These are phyloP conservation scores for Ophiostoma sp. DNA, from an alignment of 2,329 filamentous ascomycete genomes.

Conservation along the genomic window DNA sequence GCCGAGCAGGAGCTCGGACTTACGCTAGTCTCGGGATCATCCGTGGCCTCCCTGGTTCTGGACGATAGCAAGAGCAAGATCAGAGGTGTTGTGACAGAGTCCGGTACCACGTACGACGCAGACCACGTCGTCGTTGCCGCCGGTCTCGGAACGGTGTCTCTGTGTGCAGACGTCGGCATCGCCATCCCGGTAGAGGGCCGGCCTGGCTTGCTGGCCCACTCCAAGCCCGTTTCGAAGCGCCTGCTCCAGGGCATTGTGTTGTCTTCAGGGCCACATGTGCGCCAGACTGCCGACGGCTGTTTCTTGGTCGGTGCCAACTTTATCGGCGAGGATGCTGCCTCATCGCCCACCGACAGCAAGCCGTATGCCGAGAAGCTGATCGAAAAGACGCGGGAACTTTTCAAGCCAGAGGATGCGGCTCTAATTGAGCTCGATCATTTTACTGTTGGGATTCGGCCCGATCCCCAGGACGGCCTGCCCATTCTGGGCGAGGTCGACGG, in stretches of 20 bases:
- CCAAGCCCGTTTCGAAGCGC: conserved; percentile 28
- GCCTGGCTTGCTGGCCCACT: conserved; percentile 33
- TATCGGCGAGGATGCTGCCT: conserved; percentile 25
- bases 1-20: background rate
- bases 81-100: conserved; percentile 27
- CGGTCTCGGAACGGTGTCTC: conserved; percentile 31
- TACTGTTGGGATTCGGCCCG: conserved; percentile 32
- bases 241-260: conserved; percentile 30
- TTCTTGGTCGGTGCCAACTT: conserved; percentile 30
- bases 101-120: conserved; percentile 25
- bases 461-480: conserved; percentile 31
- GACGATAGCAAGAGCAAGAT: conserved; percentile 20
- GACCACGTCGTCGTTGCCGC: conserved; percentile 34
- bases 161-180: conserved; percentile 30
- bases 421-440: conserved; percentile 32
- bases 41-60: conserved; percentile 21
- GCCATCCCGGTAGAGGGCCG: conserved; percentile 29
- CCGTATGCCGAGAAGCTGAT: conserved; percentile 29
- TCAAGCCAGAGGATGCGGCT: conserved; percentile 20
- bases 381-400: conserved; percentile 25
- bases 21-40: background rate
- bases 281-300: conserved; percentile 32
- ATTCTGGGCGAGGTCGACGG: conserved; percentile 31
- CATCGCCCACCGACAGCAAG: conserved; percentile 24
- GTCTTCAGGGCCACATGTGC: conserved; percentile 30